phyloP scores from a whole-genome alignment of 225 moss, liverwort and hornwort species.

The Straminergon stramineum region DNA sequence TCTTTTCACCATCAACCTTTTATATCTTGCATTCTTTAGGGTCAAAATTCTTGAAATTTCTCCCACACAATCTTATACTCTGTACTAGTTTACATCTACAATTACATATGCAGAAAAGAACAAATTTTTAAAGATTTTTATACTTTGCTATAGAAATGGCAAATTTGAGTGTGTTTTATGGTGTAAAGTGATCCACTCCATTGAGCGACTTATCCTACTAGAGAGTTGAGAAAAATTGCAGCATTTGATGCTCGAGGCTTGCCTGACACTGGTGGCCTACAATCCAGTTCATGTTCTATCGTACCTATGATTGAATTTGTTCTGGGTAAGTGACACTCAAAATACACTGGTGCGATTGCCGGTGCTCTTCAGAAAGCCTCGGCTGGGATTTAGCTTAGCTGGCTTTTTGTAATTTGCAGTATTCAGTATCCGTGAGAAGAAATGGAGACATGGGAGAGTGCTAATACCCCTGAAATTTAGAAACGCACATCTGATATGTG shows the following conservation, averaged over 20 bases:
- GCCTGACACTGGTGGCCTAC: neutral
- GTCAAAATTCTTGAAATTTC: neutral
- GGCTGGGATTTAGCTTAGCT: neutral
- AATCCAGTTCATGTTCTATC: neutral
- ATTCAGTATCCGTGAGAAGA: neutral
- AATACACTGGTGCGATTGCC: neutral
- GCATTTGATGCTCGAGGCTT: neutral
- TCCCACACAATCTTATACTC: neutral
- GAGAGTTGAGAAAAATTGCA: neutral
- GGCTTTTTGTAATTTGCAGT: neutral
- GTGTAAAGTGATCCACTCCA: neutral
- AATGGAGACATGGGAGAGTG: neutral
- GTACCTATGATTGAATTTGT: too few species aligned
- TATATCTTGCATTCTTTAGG: neutral
- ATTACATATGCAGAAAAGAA: accelerated
- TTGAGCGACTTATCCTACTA: neutral
- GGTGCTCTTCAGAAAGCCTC: neutral
- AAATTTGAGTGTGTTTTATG: neutral
- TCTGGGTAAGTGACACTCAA: neutral
- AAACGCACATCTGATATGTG: neutral
- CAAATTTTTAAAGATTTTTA: neutral
- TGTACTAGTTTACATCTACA: neutral
- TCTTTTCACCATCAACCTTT: neutral
- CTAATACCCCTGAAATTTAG: neutral
- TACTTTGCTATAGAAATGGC: neutral